Evolutionary conservation across 139 green algal species (phyloP), one percentile per base, ranked within the genome.

Genomic region (Coelastrella sp.): DNA sequence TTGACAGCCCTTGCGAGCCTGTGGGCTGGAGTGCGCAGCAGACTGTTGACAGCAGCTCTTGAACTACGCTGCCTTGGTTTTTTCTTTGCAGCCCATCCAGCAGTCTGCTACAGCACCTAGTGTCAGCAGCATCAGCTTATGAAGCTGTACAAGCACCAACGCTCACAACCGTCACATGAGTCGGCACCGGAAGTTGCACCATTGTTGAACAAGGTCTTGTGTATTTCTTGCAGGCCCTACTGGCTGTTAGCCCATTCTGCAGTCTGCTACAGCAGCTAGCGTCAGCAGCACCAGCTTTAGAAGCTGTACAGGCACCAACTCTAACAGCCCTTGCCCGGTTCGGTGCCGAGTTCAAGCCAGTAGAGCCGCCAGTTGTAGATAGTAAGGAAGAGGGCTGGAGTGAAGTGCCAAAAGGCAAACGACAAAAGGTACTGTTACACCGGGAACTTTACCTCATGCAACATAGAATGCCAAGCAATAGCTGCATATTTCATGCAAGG

Each of bases 171-270:
- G 32, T 47, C 32, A 47, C 32, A 47, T 47, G 32, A 47, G 32
- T 47, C 32, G 32, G 32, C 32, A 47, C 32, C 32, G 32, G 32
- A 47, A 47, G 32, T 47, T 47, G 32, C 32, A 47, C 32, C 32
- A 47, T 47, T 47, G 32, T 47, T 47, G 32, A 47, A 47, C 32
- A 47, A 47, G 32, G 32, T 47, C 32, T 47, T 47, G 32, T 47
- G 32, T 47, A 47, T 47, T 80, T 47, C 7, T 56, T 73, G 85
- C 93, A 98, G 94, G 95, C 95, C n/a, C 91, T 98, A 77, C 91
- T 98, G 83, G 94, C 90, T 6, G 93, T 91, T 82, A 66, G 74
- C 14, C 82, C 88, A 57, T 98, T 98, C 91, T 97, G 95, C 81
- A 17, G 57, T 8, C 85, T 98, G 64, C 74, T 97, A 80, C 58